Base-by-base conservation (phyloP, 345 rosid species). In the Adansonia digitata region DNA sequence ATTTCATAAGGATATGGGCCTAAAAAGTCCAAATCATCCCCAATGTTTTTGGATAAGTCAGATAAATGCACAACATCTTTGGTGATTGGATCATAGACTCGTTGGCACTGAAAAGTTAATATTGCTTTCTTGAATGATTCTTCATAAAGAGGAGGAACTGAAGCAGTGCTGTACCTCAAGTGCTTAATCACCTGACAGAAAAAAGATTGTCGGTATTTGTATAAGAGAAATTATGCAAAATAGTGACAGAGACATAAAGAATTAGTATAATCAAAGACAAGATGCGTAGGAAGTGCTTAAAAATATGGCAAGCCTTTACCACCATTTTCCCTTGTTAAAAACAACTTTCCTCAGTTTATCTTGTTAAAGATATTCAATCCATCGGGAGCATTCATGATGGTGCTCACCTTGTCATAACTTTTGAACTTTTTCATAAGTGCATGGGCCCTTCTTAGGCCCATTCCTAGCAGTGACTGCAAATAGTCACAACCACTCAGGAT, bases 401-500 rank as follows among this genome's bases (percentile, higher is more conserved):
- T 66, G 78, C 66, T 76, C 69, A 91, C 99, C 89, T 88, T 90
- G 66, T 89, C 97, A 81, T 90, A 87, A 74, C 85, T 84, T 86
- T 86, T 95, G 84, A 93, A 95, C 81, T 84, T 91, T 57, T 86
- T 82, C 18, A 91, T 82, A 71, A 93, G 91, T 29, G 97, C 86
- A 87, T 93, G 97, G 59, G 99, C 97, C 82, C 94, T 86, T 88
- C 88, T 95, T 59, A 91, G 84, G 49, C 97, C 99, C 97, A 95
- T 90, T 81, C 98, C 99, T 11, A 97, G 86, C 70, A 95, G 84
- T 82, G 98, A 95, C 71, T 81, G 97, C 85, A 91, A 80, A 81
- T 95, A 95, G 80, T 95, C 99, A 81, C 99, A 95, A 52, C 99
- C 99, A 78, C 99, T 95, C 71, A 95, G 83, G 74, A 95, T 93